Conservation (phyloP, 2,329 filamentous ascomycete species). For the Fusarium protoensiforme region DNA sequence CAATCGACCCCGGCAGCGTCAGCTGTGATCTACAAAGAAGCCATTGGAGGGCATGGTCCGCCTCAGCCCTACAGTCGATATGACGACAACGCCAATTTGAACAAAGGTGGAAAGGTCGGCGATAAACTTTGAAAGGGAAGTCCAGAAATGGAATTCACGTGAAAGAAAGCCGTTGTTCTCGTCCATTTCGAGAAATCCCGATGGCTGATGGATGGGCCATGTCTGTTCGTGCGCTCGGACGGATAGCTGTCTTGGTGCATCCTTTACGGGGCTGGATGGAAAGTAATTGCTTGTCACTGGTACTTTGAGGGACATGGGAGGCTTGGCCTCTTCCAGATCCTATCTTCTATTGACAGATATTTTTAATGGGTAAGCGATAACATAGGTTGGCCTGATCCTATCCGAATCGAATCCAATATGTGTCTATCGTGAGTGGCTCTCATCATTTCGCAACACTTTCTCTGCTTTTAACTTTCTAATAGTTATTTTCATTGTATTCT, state of each 20-base stretch:
- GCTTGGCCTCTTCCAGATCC: background rate
- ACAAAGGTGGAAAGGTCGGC: background rate
- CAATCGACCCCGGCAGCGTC: background rate
- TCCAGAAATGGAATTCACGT: background rate
- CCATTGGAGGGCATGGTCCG: background rate
- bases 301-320: background rate
- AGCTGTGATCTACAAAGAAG: background rate
- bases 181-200: background rate
- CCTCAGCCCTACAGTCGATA: background rate
- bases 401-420: background rate
- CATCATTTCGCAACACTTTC: background rate
- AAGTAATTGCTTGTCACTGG: background rate
- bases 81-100: background rate
- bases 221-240: background rate
- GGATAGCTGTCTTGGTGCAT: background rate
- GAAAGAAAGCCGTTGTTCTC: background rate
- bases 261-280: background rate
- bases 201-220: background rate
- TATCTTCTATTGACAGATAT: background rate
- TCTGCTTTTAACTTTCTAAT: background rate
- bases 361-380: background rate
- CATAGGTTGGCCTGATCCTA: background rate
- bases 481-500: background rate
- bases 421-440: background rate
- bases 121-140: background rate